A percentile compares a stretch with the other conserved stretches of the same genome.
phyloP scores from a whole-genome alignment of 2,329 filamentous ascomycete genomes.

The Penicillium freii region DNA sequence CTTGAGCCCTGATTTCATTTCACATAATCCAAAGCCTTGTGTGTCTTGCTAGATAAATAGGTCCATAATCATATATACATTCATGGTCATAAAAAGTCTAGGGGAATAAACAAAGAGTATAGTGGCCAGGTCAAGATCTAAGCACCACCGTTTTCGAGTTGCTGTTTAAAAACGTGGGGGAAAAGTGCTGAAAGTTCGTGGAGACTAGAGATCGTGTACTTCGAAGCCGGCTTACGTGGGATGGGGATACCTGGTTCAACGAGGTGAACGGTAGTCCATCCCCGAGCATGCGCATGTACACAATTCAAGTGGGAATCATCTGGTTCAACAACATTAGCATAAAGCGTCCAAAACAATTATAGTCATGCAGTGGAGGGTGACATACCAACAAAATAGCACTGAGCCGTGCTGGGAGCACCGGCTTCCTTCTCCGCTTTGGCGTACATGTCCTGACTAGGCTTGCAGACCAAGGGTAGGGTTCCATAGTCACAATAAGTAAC shows the following conservation, averaged over 20 bases:
- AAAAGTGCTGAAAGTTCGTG: slow-evolving; percentile 73
- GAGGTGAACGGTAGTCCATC: slow-evolving; percentile 84
- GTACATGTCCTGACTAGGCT: slow-evolving; percentile 80
- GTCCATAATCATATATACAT: slow-evolving; percentile 4
- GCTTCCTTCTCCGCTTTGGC: slow-evolving; percentile 86
- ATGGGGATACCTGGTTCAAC: slow-evolving; percentile 70
- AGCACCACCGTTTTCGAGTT: slow-evolving; percentile 4
- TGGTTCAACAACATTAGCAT: slow-evolving; percentile 19
- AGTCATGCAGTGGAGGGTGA: slow-evolving; percentile 16
- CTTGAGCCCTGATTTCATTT: neutral
- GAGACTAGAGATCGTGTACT: slow-evolving; percentile 72
- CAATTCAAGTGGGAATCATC: slow-evolving; percentile 89
- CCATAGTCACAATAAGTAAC: slow-evolving; percentile 93
- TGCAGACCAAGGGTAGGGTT: slow-evolving; percentile 72
- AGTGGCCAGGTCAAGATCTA: slow-evolving; percentile 4
- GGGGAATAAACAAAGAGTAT: neutral
- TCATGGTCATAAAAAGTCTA: slow-evolving; percentile 7
- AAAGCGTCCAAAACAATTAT: neutral
- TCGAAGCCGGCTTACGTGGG: slow-evolving; percentile 64
- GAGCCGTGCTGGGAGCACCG: slow-evolving; percentile 61
- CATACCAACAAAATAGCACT: slow-evolving; percentile 92
- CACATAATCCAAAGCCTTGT: neutral
- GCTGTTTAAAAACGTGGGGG: slow-evolving; percentile 76
- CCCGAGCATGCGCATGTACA: slow-evolving; percentile 69
- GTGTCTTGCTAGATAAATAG: neutral